Conservation (phyloP, 129 eudicot species). For the Lactuca saligna region DNA sequence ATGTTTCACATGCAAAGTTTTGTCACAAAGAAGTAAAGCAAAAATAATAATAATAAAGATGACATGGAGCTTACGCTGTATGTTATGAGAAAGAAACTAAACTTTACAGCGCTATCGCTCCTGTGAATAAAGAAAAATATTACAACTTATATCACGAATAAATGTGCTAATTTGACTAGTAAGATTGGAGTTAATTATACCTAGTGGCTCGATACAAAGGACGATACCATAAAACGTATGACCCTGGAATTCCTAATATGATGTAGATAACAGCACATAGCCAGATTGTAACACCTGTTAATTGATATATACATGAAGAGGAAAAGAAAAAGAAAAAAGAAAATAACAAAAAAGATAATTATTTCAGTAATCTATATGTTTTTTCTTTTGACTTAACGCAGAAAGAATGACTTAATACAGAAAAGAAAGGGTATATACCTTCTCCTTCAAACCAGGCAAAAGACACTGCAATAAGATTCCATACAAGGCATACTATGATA, state of each 20-base stretch:
- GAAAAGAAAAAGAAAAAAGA: background rate
- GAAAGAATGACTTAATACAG: too few relatives aligned
- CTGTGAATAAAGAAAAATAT: slow-evolving; percentile 34
- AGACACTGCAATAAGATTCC: slow-evolving; percentile 82
- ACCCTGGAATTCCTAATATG: slow-evolving; percentile 84
- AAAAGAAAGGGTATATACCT: slow-evolving; percentile 37
- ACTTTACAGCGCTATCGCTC: slow-evolving; percentile 76
- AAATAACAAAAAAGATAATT: background rate
- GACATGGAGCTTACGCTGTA: slow-evolving; percentile 46
- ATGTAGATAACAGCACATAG: slow-evolving; percentile 80
- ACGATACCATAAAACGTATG: slow-evolving; percentile 89
- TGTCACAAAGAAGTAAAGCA: background rate
- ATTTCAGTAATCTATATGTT: too few relatives aligned
- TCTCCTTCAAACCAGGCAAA: slow-evolving; percentile 76
- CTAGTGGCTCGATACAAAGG: slow-evolving; percentile 95
- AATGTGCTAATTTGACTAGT: background rate
- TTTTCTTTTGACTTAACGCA: too few relatives aligned
- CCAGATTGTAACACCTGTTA: slow-evolving; percentile 68
- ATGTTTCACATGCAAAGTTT: slow-evolving; percentile 11
- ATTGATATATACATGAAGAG: background rate
- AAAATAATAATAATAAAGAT: background rate
- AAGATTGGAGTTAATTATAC: slow-evolving; percentile 44
- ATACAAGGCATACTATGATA: slow-evolving; percentile 53
- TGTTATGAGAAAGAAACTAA: slow-evolving; percentile 69
- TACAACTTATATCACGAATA: background rate